Conservation (phyloP, 164 flowering plant genomes). For the Chimonanthus salicifolius region DNA sequence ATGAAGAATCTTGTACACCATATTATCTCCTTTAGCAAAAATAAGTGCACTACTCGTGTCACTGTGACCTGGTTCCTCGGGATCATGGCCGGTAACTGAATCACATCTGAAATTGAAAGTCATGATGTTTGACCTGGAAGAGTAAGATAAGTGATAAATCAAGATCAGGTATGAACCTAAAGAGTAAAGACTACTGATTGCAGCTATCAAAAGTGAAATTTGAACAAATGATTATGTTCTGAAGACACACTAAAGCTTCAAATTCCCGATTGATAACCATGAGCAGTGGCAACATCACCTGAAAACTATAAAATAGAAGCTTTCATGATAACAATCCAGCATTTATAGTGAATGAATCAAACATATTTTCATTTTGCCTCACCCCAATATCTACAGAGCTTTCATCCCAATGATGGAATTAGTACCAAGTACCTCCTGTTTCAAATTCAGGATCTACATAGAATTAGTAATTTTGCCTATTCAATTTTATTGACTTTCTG, state of each 20-base stretch:
- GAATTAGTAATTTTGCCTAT: too few species aligned
- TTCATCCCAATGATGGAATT: too few species aligned
- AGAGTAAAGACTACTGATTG: not conserved
- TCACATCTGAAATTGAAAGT: constrained; percentile 31
- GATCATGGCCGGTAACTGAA: constrained; percentile 19
- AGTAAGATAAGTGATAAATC: not conserved
- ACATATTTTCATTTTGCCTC: too few species aligned
- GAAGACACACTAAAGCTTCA: not conserved
- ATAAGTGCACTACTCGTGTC: constrained; percentile 16
- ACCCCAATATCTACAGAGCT: too few species aligned
- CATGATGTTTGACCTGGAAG: constrained; percentile 28
- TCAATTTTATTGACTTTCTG: too few species aligned
- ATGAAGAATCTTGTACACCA: constrained; percentile 27
- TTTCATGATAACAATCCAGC: not conserved
- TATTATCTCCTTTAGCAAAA: constrained; percentile 19
- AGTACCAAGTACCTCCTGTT: too few species aligned
- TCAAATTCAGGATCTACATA: too few species aligned
- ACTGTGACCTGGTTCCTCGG: constrained; percentile 21
- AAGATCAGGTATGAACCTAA: not conserved
- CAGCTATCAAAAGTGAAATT: not conserved
- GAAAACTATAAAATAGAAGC: not conserved
- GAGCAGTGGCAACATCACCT: not conserved
- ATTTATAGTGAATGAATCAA: too few species aligned
- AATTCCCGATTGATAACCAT: not conserved
- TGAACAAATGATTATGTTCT: not conserved